Evolutionary conservation across 2,329 filamentous ascomycete genomes (phyloP).

Genomic region (Geosmithia morbida): DNA sequence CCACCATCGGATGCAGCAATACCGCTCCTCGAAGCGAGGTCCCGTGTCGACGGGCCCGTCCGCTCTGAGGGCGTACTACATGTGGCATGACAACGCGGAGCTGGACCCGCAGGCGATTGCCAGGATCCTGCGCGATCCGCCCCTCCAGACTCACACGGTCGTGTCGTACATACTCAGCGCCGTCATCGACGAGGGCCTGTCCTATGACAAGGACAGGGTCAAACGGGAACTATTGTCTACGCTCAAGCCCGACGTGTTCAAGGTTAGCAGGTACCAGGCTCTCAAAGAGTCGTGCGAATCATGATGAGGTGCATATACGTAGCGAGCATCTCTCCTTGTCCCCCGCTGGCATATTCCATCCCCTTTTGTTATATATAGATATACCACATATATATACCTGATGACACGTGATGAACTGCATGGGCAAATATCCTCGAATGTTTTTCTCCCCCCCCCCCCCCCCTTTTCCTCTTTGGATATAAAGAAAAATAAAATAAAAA

Average conservation of each 20-base stretch:
- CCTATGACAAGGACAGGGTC: conserved; percentile 31
- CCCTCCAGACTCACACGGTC: conserved; percentile 41
- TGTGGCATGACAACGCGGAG: conserved; percentile 43
- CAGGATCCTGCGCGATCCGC: conserved; percentile 41
- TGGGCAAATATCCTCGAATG: neutral
- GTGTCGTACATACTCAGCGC: conserved; percentile 43
- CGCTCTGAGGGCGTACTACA: conserved; percentile 41
- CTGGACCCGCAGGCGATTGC: conserved; percentile 36
- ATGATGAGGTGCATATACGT: neutral
- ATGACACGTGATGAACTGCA: too few relatives aligned
- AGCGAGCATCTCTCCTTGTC: neutral
- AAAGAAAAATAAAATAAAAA: neutral
- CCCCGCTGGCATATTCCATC: neutral
- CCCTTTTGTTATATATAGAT: neutral
- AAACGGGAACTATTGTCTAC: conserved; percentile 25
- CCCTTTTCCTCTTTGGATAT: neutral
- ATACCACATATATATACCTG: neutral
- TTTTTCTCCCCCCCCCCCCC: too few relatives aligned
- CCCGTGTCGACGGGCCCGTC: conserved; percentile 11
- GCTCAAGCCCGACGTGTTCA: conserved; percentile 11
- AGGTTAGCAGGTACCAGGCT: conserved; percentile 9
- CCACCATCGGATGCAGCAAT: conserved; percentile 20
- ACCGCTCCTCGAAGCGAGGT: conserved; percentile 15
- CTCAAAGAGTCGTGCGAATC: conserved; percentile 10
- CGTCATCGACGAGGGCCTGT: conserved; percentile 33